A percentile compares a stretch with the other conserved stretches of the same genome.
phyloP scores from a whole-genome alignment of 176 grass and related monocot species.

The Musa acuminata region DNA sequence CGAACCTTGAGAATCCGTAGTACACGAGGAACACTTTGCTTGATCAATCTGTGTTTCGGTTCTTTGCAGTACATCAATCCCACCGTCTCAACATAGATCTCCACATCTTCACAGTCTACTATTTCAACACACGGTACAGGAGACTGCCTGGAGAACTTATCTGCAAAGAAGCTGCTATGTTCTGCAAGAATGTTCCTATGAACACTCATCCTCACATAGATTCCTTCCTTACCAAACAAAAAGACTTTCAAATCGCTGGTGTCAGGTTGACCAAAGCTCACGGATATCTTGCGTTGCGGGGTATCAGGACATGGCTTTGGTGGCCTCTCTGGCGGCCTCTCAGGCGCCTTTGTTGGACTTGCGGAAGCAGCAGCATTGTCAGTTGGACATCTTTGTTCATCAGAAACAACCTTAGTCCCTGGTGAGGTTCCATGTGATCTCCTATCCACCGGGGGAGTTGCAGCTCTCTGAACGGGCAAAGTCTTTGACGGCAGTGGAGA shows the following conservation, averaged over 20 bases:
- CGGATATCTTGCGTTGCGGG: conserved; percentile 48
- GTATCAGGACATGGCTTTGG: conserved; percentile 13
- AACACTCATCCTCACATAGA: conserved; percentile 69
- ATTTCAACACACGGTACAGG: conserved; percentile 45
- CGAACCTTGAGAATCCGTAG: conserved; percentile 82
- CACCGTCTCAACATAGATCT: conserved; percentile 82
- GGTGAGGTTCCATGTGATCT: neutral
- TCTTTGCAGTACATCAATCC: conserved; percentile 84
- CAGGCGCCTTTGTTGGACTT: conserved; percentile 14
- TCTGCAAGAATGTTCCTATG: conserved; percentile 50
- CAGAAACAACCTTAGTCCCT: neutral
- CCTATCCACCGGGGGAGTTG: neutral
- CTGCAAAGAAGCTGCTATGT: conserved; percentile 59
- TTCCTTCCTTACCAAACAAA: conserved; percentile 68
- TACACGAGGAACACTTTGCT: conserved; percentile 67
- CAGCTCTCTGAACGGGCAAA: neutral
- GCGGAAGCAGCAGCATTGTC: neutral
- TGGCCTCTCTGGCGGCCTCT: neutral
- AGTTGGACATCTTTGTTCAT: conserved; percentile 3
- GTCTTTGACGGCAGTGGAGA: conserved; percentile 3
- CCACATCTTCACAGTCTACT: conserved; percentile 77
- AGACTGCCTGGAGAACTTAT: conserved; percentile 39
- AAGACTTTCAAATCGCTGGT: conserved; percentile 70
- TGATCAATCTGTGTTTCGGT: conserved; percentile 68
- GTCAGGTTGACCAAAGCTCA: conserved; percentile 68